These are phyloP conservation scores for Phialophora macrospora DNA, from an alignment of 2,329 filamentous ascomycete genomes.

Conservation along the genomic window DNA sequence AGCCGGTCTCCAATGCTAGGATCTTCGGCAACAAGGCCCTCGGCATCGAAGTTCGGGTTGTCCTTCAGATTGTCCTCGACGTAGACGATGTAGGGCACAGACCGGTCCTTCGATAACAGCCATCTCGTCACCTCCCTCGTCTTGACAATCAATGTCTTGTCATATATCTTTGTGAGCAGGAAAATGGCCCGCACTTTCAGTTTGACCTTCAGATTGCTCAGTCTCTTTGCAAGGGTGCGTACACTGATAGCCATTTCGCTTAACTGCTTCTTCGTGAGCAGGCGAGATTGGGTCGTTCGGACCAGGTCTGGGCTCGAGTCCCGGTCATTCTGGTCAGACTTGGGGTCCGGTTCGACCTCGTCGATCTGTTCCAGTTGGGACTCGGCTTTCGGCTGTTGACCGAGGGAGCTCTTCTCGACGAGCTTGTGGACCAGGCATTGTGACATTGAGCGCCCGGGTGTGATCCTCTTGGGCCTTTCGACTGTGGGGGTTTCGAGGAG, in stretches of 20 bases:
- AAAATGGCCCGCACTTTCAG: constrained; percentile 84
- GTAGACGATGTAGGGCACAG: constrained; percentile 74
- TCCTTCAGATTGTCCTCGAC: constrained; percentile 76
- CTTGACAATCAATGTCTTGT: constrained; percentile 75
- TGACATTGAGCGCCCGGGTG: constrained; percentile 51
- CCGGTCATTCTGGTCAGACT: constrained; percentile 32
- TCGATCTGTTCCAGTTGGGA: constrained; percentile 35
- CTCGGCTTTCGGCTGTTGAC: constrained; percentile 35
- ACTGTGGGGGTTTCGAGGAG: constrained; percentile 36
- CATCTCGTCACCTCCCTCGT: constrained; percentile 78
- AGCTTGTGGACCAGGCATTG: constrained; percentile 67
- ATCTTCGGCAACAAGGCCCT: constrained; percentile 69
- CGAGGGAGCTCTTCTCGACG: constrained; percentile 50
- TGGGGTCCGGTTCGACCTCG: constrained; percentile 37
- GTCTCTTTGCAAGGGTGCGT: constrained; percentile 81
- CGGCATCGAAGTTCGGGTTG: constrained; percentile 73
- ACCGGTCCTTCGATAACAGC: constrained; percentile 73
- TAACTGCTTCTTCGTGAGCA: constrained; percentile 91
- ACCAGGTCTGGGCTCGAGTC: constrained; percentile 42
- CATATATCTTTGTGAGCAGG: constrained; percentile 88
- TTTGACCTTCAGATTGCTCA: constrained; percentile 81
- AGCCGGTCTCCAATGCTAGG: constrained; percentile 63
- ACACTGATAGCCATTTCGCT: constrained; percentile 98
- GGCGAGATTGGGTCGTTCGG: constrained; percentile 64
- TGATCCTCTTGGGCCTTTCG: constrained; percentile 45